Conservation (phyloP, 164 flowering plant genomes). For the Umbilicus rupestris region DNA sequence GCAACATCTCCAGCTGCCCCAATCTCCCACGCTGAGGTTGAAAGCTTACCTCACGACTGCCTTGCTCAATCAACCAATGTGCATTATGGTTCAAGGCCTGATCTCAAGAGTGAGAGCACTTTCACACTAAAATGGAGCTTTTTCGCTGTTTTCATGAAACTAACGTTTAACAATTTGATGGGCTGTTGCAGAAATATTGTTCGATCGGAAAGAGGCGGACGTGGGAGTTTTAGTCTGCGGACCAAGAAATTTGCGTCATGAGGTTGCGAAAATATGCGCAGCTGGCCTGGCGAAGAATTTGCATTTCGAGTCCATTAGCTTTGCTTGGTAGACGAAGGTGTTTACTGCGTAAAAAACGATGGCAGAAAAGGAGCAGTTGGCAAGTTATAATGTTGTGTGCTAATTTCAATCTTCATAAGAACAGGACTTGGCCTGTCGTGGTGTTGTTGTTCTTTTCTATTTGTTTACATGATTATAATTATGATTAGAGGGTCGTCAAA, state of each 20-base stretch:
- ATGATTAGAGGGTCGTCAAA: too few relatives aligned
- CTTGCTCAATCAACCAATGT: constrained; percentile 21
- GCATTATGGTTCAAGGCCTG: constrained; percentile 23
- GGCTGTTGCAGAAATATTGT: constrained; percentile 34
- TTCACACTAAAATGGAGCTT: neutral
- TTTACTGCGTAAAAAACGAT: too few relatives aligned
- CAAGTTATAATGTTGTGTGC: too few relatives aligned
- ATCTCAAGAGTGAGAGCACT: constrained; percentile 24
- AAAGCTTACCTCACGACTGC: constrained; percentile 22
- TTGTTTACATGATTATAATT: too few relatives aligned
- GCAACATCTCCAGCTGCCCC: constrained; percentile 15
- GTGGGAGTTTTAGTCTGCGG: constrained; percentile 54
- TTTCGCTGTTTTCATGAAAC: neutral
- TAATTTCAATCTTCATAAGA: too few relatives aligned
- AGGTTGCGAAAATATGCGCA: constrained; percentile 53
- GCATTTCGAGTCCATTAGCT: constrained; percentile 58
- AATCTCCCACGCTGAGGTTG: constrained; percentile 14
- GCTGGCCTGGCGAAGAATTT: constrained; percentile 37
- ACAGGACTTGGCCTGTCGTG: too few relatives aligned
- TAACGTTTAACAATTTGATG: too few relatives aligned
- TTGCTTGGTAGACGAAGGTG: constrained; percentile 14
- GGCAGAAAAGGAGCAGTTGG: too few relatives aligned
- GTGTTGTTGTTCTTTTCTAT: too few relatives aligned
- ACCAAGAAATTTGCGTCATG: constrained; percentile 44
- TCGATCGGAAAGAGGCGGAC: constrained; percentile 27